Conservation (phyloP, 1,284 basidiomycete genomes). For the Clitocybe nebularis region DNA sequence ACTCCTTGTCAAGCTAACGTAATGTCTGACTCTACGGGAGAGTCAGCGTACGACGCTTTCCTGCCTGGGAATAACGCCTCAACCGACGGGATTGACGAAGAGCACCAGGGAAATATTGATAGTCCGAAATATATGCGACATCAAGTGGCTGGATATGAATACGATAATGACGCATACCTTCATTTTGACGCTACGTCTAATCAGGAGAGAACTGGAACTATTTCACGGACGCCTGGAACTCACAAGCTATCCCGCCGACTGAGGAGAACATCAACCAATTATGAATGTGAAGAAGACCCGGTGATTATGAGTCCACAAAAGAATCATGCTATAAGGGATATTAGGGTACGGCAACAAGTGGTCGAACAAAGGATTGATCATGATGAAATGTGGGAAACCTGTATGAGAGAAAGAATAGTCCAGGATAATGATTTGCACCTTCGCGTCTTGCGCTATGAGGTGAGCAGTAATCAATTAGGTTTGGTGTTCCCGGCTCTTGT, state of each 20-base stretch:
- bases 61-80: no score
- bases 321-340: slow-evolving; percentile 3
- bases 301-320: no score
- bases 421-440: slow-evolving; percentile 44
- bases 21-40: no score
- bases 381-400: slow-evolving; percentile 36
- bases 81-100: no score
- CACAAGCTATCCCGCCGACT: no score
- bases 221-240: no score
- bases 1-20: slow-evolving; percentile 9
- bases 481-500: background rate
- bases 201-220: no score
- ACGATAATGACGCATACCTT: slow-evolving; percentile 31
- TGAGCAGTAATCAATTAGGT: slow-evolving; percentile 19
- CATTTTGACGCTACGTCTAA: slow-evolving; percentile 36
- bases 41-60: no score
- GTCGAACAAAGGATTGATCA: slow-evolving; percentile 19
- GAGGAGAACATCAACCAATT: no score
- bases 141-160: no score
- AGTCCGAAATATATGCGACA: slow-evolving; percentile 12
- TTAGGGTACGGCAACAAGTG: slow-evolving; percentile 3
- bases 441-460: slow-evolving; percentile 63
- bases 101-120: background rate
- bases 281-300: no score
- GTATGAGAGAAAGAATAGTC: slow-evolving; percentile 40